phyloP scores from a whole-genome alignment of 129 eudicot species.

The Tagetes erecta region DNA sequence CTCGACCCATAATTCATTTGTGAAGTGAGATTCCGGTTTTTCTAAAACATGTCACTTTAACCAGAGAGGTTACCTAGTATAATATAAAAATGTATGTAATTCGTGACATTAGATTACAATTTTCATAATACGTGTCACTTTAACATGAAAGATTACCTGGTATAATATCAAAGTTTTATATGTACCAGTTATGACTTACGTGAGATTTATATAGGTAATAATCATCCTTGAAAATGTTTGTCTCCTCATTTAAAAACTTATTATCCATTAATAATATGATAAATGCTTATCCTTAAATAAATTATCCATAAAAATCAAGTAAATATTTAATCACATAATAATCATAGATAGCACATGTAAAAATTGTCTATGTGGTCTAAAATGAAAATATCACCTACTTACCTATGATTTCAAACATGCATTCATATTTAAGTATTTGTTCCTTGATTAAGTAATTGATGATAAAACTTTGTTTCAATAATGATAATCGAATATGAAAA shows the following conservation, averaged over 20 bases:
- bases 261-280: not conserved
- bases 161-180: not conserved
- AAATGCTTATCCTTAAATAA: too few relatives aligned
- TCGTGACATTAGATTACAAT: not conserved
- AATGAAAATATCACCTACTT: too few relatives aligned
- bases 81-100: not conserved
- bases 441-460: not conserved
- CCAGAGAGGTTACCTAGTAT: not conserved
- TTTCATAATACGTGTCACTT: not conserved
- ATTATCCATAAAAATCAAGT: too few relatives aligned
- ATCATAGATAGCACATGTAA: too few relatives aligned
- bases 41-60: not conserved
- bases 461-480: not conserved
- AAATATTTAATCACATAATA: too few relatives aligned
- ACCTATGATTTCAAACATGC: too few relatives aligned
- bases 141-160: not conserved
- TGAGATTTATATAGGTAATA: not conserved
- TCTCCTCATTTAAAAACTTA: not conserved
- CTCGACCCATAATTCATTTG: not conserved
- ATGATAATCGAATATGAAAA: conserved; percentile 6
- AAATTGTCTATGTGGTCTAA: too few relatives aligned
- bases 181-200: not conserved
- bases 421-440: too few relatives aligned
- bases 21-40: not conserved
- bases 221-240: not conserved